Base-by-base conservation (phyloP, 179 eudicot species). In the Drosera spatulata region DNA sequence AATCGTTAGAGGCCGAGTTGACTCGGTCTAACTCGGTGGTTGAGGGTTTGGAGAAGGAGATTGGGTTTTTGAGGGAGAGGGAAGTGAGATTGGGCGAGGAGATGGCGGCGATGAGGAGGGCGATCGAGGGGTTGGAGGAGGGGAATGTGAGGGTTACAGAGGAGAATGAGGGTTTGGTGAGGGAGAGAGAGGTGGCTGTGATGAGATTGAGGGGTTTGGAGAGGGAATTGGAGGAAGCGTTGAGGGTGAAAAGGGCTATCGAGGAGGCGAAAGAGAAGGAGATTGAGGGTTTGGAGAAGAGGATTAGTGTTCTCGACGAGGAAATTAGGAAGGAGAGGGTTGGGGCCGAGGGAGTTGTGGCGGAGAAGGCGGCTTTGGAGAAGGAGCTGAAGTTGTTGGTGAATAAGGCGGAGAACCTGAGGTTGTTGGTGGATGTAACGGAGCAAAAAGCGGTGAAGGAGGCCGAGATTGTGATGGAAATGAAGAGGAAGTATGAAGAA, bases 201-300 rank as follows among this genome's bases (percentile, higher is more conserved):
- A 61, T 22, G 65, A 71, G 12, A 51, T 15, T 80, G 67, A 38
- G 67, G 45, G 63, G 62, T 52, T 13, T 70, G 49, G 78, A 78
- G 81, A 68, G 47, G 14, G 79, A 86, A 33, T 55, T 73, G 74
- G 55, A 46, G 33, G 77, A 51, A 14, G 62, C 74, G 39, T 10
- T 63, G 62, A 64, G 65, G 13, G 80, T 75, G 73, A 84, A 67
- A 51, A 61, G 70, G 3, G 91, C 65, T 67, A 55, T 77, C 37
- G 80, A 77, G 79, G 63, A 68, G 66, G 60, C 39, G 41, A 69
- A 67, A 53, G 41, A 56, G 6, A 76, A 73, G 50, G 74, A 69
- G 59, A 78, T 86, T 75, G 74, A 42, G 69, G 14, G 41, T 50
- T 60, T 86, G 84, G 58, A 66, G 73, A 56, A 63, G 14, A n/a